Evolutionary conservation across 2,329 filamentous ascomycete species (phyloP).

Genomic region (Scedosporium boydii): DNA sequence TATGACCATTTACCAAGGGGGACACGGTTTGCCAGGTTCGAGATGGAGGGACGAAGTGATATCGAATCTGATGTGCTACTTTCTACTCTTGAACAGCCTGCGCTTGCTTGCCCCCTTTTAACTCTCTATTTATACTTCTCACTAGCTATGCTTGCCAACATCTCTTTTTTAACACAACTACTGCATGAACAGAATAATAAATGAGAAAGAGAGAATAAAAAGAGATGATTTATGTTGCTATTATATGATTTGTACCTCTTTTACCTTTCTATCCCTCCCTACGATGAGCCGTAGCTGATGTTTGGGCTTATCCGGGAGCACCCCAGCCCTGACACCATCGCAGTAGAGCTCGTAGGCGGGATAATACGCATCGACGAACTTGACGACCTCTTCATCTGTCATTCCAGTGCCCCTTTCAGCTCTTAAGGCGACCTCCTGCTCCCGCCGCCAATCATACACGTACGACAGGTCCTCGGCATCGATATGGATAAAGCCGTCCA

Average conservation of each 20-base stretch:
- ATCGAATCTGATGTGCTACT: too few species aligned
- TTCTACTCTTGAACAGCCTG: too few species aligned
- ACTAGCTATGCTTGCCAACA: not conserved
- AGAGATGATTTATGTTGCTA: not conserved
- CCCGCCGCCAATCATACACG: slow-evolving; percentile 75
- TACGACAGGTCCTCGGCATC: slow-evolving; percentile 63
- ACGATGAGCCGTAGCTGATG: slow-evolving; percentile 55
- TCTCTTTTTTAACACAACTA: not conserved
- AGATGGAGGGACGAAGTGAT: too few species aligned
- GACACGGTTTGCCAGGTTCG: too few species aligned
- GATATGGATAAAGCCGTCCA: slow-evolving; percentile 48
- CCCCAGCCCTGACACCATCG: slow-evolving; percentile 46
- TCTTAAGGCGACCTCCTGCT: slow-evolving; percentile 69
- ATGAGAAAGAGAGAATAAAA: not conserved
- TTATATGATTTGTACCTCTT: slow-evolving; percentile 41
- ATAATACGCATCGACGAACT: slow-evolving; percentile 63
- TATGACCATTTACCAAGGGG: too few species aligned
- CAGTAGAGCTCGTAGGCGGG: slow-evolving; percentile 64
- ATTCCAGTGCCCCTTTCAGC: slow-evolving; percentile 63
- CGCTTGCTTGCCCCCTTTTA: too few species aligned
- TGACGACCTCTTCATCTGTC: slow-evolving; percentile 68
- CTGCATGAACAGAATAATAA: not conserved
- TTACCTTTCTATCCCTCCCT: slow-evolving; percentile 48
- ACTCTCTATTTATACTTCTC: too few species aligned
- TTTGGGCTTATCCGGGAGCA: slow-evolving; percentile 39